Evolutionary conservation across 371 early-diverging fungal species (phyloP).

Genomic region (Zychaea mexicana): DNA sequence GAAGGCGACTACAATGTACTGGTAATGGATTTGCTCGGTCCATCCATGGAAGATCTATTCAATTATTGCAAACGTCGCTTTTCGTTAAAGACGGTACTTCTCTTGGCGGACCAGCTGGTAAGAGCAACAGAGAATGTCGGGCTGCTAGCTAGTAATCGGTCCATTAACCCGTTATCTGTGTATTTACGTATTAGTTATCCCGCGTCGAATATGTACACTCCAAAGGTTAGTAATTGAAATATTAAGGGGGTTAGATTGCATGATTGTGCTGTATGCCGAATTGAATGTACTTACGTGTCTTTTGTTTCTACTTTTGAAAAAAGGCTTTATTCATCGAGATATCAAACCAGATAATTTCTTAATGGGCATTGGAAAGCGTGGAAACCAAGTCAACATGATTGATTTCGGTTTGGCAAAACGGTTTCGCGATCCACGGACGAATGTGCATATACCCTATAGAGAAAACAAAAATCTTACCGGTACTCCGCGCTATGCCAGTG

Average conservation of each 20-base stretch:
- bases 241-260: no score
- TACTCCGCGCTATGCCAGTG: slow-evolving; percentile 98
- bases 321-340: slow-evolving; percentile 76
- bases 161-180: background rate
- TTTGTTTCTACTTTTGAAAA: background rate
- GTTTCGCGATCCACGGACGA: slow-evolving; percentile 93
- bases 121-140: no score
- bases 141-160: background rate
- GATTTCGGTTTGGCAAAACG: slow-evolving; percentile 99
- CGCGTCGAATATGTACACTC: slow-evolving; percentile 98
- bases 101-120: slow-evolving; percentile 99
- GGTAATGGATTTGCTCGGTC: slow-evolving; percentile 99
- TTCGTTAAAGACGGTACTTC: slow-evolving; percentile 95
- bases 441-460: slow-evolving; percentile 96
- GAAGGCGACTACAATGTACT: slow-evolving; percentile 94
- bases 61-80: slow-evolving; percentile 98
- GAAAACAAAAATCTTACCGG: slow-evolving; percentile 99
- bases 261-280: no score
- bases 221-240: slow-evolving; percentile 63
- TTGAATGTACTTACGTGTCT: background rate
- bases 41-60: slow-evolving; percentile 98
- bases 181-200: slow-evolving; percentile 70
- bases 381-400: slow-evolving; percentile 97
- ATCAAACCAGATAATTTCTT: slow-evolving; percentile 99
- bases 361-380: slow-evolving; percentile 94